These are phyloP conservation scores for Acacia melanoxylon DNA, from an alignment of 306 rosid species.

Conservation along the genomic window DNA sequence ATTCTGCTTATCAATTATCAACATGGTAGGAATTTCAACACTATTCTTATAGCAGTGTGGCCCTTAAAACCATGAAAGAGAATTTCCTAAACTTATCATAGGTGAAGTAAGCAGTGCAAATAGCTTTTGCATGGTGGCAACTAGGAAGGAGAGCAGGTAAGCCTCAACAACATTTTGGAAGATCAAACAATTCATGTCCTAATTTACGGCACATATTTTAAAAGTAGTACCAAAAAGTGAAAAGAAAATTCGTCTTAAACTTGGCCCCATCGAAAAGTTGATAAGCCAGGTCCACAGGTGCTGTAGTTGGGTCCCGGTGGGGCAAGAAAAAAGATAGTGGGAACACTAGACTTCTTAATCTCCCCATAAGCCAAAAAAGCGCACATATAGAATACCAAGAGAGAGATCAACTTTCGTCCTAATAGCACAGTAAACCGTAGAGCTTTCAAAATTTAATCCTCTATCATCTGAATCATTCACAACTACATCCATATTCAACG, in stretches of 20 bases:
- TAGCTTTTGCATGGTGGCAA: neutral
- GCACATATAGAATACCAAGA: neutral
- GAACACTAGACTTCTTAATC: neutral
- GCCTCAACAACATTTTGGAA: conserved; percentile 2
- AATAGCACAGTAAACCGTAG: neutral
- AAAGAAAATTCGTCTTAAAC: neutral
- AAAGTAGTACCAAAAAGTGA: neutral
- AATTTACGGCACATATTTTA: neutral
- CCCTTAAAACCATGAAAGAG: neutral
- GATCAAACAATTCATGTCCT: conserved; percentile 11
- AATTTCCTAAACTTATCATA: neutral
- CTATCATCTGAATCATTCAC: neutral
- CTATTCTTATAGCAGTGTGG: neutral
- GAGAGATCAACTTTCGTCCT: neutral
- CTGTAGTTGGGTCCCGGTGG: neutral
- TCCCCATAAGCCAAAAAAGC: conserved; percentile 2
- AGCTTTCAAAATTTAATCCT: conserved; percentile 8
- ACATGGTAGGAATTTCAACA: conserved; percentile 16
- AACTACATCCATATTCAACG: neutral
- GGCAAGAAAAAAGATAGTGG: conserved; percentile 9
- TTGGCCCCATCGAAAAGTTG: neutral
- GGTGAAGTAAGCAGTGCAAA: conserved; percentile 1
- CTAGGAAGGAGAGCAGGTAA: neutral
- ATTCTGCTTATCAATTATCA: conserved; percentile 19
- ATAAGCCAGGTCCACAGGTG: neutral